A percentile compares a stretch with the other conserved stretches of the same genome.
phyloP scores from a whole-genome alignment of 2,329 filamentous ascomycete species.

The Tolypocladium guangdongense region DNA sequence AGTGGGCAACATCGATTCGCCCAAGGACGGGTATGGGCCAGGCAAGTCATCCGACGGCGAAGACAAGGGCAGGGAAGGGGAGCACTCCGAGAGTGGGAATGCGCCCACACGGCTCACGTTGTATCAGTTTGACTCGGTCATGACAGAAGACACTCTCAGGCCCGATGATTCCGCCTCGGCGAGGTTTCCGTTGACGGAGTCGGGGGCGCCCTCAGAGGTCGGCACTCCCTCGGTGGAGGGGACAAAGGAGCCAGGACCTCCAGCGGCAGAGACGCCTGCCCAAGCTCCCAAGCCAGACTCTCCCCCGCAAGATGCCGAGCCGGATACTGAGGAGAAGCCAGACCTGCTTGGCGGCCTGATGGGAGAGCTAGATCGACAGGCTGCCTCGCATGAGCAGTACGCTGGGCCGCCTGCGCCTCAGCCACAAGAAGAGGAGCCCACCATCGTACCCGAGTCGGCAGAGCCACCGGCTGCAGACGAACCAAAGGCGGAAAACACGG shows the following conservation, averaged over 20 bases:
- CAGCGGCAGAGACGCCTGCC: slow-evolving; percentile 4
- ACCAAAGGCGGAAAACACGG: neutral
- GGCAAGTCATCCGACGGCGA: slow-evolving; percentile 13
- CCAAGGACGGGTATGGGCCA: slow-evolving; percentile 15
- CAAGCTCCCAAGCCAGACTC: slow-evolving; percentile 10
- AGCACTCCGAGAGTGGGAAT: slow-evolving; percentile 9
- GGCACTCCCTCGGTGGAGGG: slow-evolving; percentile 13
- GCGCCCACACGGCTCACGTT: slow-evolving; percentile 12
- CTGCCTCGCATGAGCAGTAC: slow-evolving; percentile 3
- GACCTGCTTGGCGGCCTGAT: slow-evolving; percentile 35
- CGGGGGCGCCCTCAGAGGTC: slow-evolving; percentile 15
- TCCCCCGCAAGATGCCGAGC: slow-evolving; percentile 8
- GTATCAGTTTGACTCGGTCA: slow-evolving; percentile 18
- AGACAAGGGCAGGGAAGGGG: slow-evolving; percentile 15
- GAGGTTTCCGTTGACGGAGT: slow-evolving; percentile 16
- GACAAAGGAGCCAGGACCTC: slow-evolving; percentile 6
- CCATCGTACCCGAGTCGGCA: slow-evolving; percentile 6
- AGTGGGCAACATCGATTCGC: slow-evolving; percentile 27
- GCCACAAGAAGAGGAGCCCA: neutral
- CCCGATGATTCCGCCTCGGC: slow-evolving; percentile 27
- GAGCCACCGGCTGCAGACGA: neutral
- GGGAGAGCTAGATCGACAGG: slow-evolving; percentile 31
- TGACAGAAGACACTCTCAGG: slow-evolving; percentile 26
- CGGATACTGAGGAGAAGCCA: slow-evolving; percentile 22
- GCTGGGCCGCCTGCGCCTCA: neutral